phyloP scores from a whole-genome alignment of 306 rosid species.

The Pyrus betulifolia region DNA sequence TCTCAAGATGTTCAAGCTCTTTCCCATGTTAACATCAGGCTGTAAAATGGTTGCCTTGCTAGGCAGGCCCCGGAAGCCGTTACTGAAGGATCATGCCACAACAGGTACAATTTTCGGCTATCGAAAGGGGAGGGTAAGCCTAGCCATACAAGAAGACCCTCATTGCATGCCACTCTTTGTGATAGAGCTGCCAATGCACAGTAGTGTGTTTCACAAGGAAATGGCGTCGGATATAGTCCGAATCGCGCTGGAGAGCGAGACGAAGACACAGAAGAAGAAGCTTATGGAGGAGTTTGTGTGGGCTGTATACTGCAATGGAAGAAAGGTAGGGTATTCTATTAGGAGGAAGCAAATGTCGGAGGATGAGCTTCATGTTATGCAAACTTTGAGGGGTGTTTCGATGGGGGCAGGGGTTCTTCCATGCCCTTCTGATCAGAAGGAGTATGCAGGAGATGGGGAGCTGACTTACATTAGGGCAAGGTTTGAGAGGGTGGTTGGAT shows the following conservation, averaged over 20 bases:
- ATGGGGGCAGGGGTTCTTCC: slow-evolving; percentile 99
- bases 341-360: slow-evolving; percentile 72
- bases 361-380: slow-evolving; percentile 91
- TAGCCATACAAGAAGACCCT: slow-evolving; percentile 90
- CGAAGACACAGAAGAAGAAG: slow-evolving; percentile 67
- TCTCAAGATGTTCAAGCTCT: slow-evolving; percentile 63
- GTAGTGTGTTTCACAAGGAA: slow-evolving; percentile 64
- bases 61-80: slow-evolving; percentile 68
- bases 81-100: slow-evolving; percentile 75
- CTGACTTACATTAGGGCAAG: slow-evolving; percentile 81
- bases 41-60: slow-evolving; percentile 91
- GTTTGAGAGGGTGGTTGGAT: slow-evolving; percentile 80
- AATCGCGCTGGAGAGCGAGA: slow-evolving; percentile 94
- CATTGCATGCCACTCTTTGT: slow-evolving; percentile 78
- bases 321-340: slow-evolving; percentile 73
- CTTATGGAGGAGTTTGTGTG: slow-evolving; percentile 75
- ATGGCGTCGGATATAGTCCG: slow-evolving; percentile 77
- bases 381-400: slow-evolving; percentile 80
- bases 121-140: slow-evolving; percentile 74
- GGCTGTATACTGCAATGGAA: slow-evolving; percentile 92
- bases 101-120: slow-evolving; percentile 85
- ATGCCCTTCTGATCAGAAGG: slow-evolving; percentile 30
- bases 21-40: slow-evolving; percentile 86
- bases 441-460: slow-evolving; percentile 54
- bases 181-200: slow-evolving; percentile 74